Percentiles rank a stretch among this genome's conserved stretches.
Conservation (phyloP, 2,329 filamentous ascomycete species). For the Aureobasidium subglaciale region DNA sequence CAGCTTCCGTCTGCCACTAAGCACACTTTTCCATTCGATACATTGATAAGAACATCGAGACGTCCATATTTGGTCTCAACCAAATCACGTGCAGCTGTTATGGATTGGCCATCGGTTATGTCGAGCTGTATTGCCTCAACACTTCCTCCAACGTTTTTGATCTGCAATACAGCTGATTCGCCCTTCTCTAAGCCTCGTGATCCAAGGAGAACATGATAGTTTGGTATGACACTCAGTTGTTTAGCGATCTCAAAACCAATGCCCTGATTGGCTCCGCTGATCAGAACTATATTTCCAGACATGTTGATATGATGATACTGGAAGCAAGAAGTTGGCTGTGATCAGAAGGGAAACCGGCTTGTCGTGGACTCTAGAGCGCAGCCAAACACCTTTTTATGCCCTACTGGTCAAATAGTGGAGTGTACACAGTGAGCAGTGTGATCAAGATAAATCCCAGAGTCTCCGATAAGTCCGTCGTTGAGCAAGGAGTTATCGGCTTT, state of each 20-base stretch:
- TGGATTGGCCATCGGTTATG: not conserved
- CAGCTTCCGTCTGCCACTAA: not conserved
- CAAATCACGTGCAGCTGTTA: not conserved
- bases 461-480: not conserved
- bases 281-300: constrained; percentile 3
- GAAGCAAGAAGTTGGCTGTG: too few species aligned
- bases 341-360: too few species aligned
- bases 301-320: not conserved
- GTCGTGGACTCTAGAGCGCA: too few species aligned
- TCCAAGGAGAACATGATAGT: not conserved
- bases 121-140: not conserved
- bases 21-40: too few species aligned
- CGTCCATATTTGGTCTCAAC: not conserved
- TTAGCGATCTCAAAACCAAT: not conserved
- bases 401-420: not conserved
- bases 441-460: not conserved
- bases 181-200: not conserved
- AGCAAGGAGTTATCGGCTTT: not conserved
- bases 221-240: not conserved
- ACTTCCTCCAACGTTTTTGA: not conserved
- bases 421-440: too few species aligned
- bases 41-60: not conserved
- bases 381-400: too few species aligned
- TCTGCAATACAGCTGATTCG: not conserved
- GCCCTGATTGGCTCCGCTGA: not conserved